phyloP scores from a whole-genome alignment of 2,329 filamentous ascomycete species.

The Fusarium domesticum region DNA sequence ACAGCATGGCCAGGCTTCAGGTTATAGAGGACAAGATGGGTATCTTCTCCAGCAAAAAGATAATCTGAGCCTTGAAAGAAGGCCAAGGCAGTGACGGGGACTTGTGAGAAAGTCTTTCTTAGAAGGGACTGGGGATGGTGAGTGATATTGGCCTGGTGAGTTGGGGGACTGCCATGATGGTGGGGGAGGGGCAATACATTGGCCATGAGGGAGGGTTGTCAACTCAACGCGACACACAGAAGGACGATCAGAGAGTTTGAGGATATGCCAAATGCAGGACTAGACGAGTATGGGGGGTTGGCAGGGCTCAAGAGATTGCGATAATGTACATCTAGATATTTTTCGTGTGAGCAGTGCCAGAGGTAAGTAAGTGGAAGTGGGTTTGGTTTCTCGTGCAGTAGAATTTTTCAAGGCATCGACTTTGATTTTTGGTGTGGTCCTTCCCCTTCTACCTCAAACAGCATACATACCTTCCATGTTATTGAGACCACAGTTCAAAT shows the following conservation, averaged over 20 bases:
- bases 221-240: not conserved
- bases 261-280: too few relatives aligned
- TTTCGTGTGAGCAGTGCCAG: too few relatives aligned
- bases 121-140: constrained; percentile 16
- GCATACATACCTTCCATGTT: too few relatives aligned
- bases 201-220: constrained; percentile 10
- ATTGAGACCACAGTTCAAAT: too few relatives aligned
- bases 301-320: too few relatives aligned
- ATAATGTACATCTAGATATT: too few relatives aligned
- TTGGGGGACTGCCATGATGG: constrained; percentile 13
- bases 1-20: constrained; percentile 33
- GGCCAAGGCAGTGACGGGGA: constrained; percentile 58
- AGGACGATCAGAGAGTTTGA: too few relatives aligned
- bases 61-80: constrained; percentile 44
- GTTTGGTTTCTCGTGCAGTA: not conserved
- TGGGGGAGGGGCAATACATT: constrained; percentile 27
- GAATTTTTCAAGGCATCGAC: too few relatives aligned
- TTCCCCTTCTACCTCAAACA: not conserved
- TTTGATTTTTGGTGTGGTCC: not conserved
- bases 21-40: constrained; percentile 54
- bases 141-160: constrained; percentile 6
- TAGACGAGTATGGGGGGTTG: too few relatives aligned
- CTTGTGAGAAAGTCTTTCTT: constrained; percentile 41
- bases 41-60: constrained; percentile 60
- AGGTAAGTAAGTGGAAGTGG: not conserved